Percentiles rank a stretch among this genome's conserved stretches.
Conservation (phyloP, 352 stramenopile species). For the Elongisporangium prolatum region DNA sequence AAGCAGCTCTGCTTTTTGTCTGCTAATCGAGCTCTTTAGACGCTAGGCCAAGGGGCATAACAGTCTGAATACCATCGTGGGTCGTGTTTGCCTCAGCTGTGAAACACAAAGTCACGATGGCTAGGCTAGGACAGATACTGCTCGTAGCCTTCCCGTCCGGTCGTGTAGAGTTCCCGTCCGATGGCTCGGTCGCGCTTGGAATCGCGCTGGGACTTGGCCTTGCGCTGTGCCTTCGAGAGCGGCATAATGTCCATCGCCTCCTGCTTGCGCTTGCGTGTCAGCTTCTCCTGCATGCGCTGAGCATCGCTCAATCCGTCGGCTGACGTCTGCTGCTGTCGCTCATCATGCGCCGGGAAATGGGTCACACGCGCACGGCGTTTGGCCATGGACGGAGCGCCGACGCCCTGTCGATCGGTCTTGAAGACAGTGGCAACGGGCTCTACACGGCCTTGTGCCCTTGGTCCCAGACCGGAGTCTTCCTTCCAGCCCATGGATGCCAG, state of each 20-base stretch:
- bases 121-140: slow-evolving; percentile 39
- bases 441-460: slow-evolving; percentile 25
- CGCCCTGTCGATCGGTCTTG: slow-evolving; percentile 45
- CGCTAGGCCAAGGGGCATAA: no score
- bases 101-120: no score
- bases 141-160: slow-evolving; percentile 54
- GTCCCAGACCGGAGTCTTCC: slow-evolving; percentile 31
- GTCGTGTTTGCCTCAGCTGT: neutral
- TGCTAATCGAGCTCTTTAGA: no score
- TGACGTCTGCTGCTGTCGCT: slow-evolving; percentile 23
- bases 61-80: neutral
- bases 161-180: slow-evolving; percentile 38
- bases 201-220: slow-evolving; percentile 32
- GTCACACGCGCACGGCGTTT: slow-evolving; percentile 28
- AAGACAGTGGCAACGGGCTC: slow-evolving; percentile 42
- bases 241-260: slow-evolving; percentile 12
- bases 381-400: slow-evolving; percentile 22
- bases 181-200: slow-evolving; percentile 35
- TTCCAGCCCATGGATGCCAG: slow-evolving; percentile 59
- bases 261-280: slow-evolving; percentile 43
- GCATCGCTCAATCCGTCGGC: slow-evolving; percentile 28
- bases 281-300: slow-evolving; percentile 34
- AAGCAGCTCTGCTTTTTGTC: no score
- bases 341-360: slow-evolving; percentile 31
- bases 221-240: slow-evolving; percentile 23